phyloP scores from a whole-genome alignment of 2,329 filamentous ascomycete species.

The Cladosporium sp. region DNA sequence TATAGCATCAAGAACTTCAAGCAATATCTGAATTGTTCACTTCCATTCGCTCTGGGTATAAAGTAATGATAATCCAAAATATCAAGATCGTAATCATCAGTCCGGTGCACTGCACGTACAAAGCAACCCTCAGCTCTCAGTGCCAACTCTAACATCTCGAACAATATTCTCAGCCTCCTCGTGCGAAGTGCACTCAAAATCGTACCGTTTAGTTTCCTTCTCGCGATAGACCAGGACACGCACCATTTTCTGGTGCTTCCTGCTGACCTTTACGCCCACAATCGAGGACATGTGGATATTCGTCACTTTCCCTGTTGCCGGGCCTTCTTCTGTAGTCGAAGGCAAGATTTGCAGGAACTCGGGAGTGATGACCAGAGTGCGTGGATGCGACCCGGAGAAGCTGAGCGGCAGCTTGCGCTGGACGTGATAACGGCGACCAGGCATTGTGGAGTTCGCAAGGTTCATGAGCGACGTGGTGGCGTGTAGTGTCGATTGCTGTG shows the following conservation, averaged over 20 bases:
- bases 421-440: slow-evolving; percentile 63
- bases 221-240: slow-evolving; percentile 73
- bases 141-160: slow-evolving; percentile 67
- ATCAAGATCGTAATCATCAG: neutral
- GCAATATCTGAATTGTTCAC: too few species aligned
- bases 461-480: slow-evolving; percentile 9
- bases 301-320: slow-evolving; percentile 59
- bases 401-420: slow-evolving; percentile 79
- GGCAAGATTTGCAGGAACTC: slow-evolving; percentile 86
- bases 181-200: slow-evolving; percentile 71
- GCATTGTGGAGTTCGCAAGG: slow-evolving; percentile 6
- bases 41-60: neutral
- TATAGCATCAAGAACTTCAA: too few species aligned
- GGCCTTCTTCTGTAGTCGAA: slow-evolving; percentile 33
- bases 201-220: slow-evolving; percentile 73
- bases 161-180: slow-evolving; percentile 77
- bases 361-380: slow-evolving; percentile 73
- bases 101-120: neutral
- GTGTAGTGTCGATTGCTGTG: slow-evolving; percentile 32
- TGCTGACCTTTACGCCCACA: slow-evolving; percentile 73
- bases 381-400: slow-evolving; percentile 69
- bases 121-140: neutral
- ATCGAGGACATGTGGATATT: slow-evolving; percentile 80
- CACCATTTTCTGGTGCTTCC: slow-evolving; percentile 75
- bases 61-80: neutral